Base-by-base conservation (phyloP, 192 early-diverging fungal species). In the Cetraspora pellucida region DNA sequence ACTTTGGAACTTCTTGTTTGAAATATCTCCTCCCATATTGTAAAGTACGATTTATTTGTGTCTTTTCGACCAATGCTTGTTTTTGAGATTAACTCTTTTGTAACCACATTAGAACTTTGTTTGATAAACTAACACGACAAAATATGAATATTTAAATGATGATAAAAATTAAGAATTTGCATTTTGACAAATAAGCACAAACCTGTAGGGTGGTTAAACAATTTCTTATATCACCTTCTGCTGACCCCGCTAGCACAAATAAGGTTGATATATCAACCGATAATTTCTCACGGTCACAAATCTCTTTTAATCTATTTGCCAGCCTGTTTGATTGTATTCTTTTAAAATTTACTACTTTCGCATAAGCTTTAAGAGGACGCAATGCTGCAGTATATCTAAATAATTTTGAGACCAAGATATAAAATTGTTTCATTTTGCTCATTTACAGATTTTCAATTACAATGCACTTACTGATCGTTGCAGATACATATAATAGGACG, bases 401-500 rank as follows among this genome's bases (percentile, higher is more conserved):
- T 16, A 57, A 50, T 0, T 37, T 57, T 25, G 3, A 46, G 9
- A 17, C 28, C 10, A 66, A 30, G 14, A 52, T 65, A 17, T 28
- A 30, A 8, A 5, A 46, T 19, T 59, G 27, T 25, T 3, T 44
- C 43, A 52, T 7, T 28, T 44, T 66, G 23, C 54, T 52, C 16
- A 9, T 73, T 11, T n/a, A 27, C 28, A 66, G 16, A 58, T 37
- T 49, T 27, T 2, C 49, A 13, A 50, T 30, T 37, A 0, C 14
- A 57, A 54, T 21, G 10, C 25, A 85, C 81, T 55, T 88, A 93
- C 90, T 86, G 91, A 82, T 98, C 96, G 81, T 99, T 99, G 88
- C 97, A 99, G 72, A 99, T 97, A 81, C 96, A 99, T 47, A 99
- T 98, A 64, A 99, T 96, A 58, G 97, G 97, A 6, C 96, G 86